Evolutionary conservation across 2,329 filamentous ascomycete genomes (phyloP).

Genomic region (Cylindrodendrum hubeiense): DNA sequence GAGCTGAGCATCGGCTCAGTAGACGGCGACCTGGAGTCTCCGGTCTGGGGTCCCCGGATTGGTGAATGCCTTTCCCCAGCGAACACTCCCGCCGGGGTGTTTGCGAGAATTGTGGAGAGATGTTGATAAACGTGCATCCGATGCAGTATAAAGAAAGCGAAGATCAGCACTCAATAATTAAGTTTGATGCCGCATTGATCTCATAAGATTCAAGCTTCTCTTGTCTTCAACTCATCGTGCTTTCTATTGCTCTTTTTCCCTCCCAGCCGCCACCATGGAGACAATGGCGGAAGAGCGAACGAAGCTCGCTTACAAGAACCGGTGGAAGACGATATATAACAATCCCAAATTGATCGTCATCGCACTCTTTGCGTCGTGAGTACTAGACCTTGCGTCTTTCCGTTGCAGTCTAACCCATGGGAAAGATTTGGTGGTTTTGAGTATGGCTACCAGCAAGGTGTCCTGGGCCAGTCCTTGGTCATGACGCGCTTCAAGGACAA

Average conservation of each 20-base stretch:
- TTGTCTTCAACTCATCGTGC: neutral
- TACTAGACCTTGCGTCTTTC: neutral
- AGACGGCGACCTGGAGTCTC: neutral
- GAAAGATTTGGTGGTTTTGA: conserved; percentile 41
- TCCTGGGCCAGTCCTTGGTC: conserved; percentile 65
- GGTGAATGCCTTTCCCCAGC: conserved; percentile 10
- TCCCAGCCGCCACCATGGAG: conserved; percentile 26
- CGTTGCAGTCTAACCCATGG: neutral
- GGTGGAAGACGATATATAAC: conserved; percentile 38
- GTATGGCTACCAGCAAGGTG: conserved; percentile 58
- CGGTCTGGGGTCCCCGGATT: conserved; percentile 42
- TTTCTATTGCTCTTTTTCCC: neutral
- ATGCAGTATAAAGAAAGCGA: conserved; percentile 9
- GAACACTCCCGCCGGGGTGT: conserved; percentile 17
- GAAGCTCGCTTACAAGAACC: conserved; percentile 40
- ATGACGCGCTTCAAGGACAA: conserved; percentile 64
- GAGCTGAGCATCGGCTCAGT: neutral
- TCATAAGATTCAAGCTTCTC: neutral
- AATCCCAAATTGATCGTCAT: conserved; percentile 41
- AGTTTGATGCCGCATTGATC: neutral
- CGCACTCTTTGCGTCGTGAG: conserved; percentile 43
- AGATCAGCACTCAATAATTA: conserved; percentile 9
- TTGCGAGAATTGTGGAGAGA: conserved; percentile 15
- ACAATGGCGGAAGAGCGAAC: conserved; percentile 29
- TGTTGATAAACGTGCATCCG: neutral